Evolutionary conservation across 345 rosid species (phyloP), one percentile per base, ranked within the genome.

Genomic region (Rhodamnia rubescens): DNA sequence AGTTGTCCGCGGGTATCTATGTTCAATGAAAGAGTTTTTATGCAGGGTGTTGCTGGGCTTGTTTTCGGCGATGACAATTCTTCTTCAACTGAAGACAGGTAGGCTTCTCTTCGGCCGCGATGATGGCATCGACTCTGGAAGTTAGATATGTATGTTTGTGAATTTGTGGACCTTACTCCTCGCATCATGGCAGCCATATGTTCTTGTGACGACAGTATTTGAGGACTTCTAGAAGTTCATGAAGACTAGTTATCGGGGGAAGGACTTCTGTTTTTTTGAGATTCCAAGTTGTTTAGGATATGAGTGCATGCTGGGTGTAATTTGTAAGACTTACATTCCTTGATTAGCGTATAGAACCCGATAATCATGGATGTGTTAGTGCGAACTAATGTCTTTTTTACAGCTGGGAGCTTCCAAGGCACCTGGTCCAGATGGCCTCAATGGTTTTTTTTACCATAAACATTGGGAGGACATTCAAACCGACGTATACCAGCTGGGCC

Each of bases 41-140:
- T 89, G 74, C 93, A 97, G 99, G 98, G 98, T 52, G 94, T 97
- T 87, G 98, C 96, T 54, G 98, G 98, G 87, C 92, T 93, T 69
- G 98, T 97, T 87, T 96, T 97, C 75, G 98, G 99, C 42, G 92
- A 93, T 83, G 99, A 95, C 88, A 93, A 93, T 88, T 93, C 95
- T 13, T 90, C 91, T 86, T 93, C 98, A 12, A 91, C 86, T 86
- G 98, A 93, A 86, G 98, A 96, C 83, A 92, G 98, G 99, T 95
- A 88, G 74, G 20, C 32, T 86, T 53, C 51, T 86, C 22, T 83
- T 32, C 11, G 10, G 82, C 27, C 74, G 54, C 29, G 56, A 49
- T 20, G 11, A 20, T 47, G 74, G 42, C 32, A 8, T 78, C 58
- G 81, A 6, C 11, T 75, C 78, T 55, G 57, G 53, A 83, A 55